A percentile compares a stretch with the other conserved stretches of the same genome.
Conservation (phyloP, 1,284 basidiomycete species). For the Somion occarium region DNA sequence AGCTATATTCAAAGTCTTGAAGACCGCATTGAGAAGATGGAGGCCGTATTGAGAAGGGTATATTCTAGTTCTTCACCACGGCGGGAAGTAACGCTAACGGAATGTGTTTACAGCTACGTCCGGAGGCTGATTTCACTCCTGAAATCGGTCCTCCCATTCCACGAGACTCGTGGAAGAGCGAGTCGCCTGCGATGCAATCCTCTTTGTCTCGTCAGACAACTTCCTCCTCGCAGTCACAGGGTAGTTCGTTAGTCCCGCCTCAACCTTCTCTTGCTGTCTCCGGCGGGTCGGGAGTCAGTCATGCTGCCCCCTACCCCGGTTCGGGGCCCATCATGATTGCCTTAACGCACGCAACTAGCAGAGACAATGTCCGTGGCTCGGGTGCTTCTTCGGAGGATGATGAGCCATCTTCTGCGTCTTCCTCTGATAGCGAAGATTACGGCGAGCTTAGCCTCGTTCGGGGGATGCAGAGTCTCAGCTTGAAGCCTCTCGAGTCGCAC, state of each 20-base stretch:
- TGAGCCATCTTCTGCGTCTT: slow-evolving; percentile 11
- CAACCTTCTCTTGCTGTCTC: slow-evolving; percentile 2
- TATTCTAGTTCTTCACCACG: slow-evolving; percentile 4
- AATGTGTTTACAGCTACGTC: slow-evolving; percentile 48
- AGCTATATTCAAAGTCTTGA: slow-evolving; percentile 78
- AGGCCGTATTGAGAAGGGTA: slow-evolving; percentile 59
- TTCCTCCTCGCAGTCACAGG: slow-evolving; percentile 9
- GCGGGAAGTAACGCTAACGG: neutral
- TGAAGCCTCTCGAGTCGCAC: slow-evolving; percentile 28
- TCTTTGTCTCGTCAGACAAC: slow-evolving; percentile 14
- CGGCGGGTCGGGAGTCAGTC: neutral
- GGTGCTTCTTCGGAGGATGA: slow-evolving; percentile 14
- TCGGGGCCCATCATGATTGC: slow-evolving; percentile 2
- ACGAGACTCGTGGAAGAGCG: slow-evolving; percentile 69
- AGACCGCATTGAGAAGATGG: slow-evolving; percentile 69
- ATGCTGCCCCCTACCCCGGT: slow-evolving; percentile 3
- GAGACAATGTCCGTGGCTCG: neutral
- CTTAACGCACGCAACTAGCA: neutral
- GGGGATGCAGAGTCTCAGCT: slow-evolving; percentile 35
- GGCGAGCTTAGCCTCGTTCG: slow-evolving; percentile 21
- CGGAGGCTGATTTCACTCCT: slow-evolving; percentile 59
- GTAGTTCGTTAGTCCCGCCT: slow-evolving; percentile 10
- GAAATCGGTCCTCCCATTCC: slow-evolving; percentile 67
- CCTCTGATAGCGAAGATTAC: slow-evolving; percentile 35
- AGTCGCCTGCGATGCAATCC: slow-evolving; percentile 20